Base-by-base conservation (phyloP, 2,329 filamentous ascomycete genomes). In the Microsporum audouinii region DNA sequence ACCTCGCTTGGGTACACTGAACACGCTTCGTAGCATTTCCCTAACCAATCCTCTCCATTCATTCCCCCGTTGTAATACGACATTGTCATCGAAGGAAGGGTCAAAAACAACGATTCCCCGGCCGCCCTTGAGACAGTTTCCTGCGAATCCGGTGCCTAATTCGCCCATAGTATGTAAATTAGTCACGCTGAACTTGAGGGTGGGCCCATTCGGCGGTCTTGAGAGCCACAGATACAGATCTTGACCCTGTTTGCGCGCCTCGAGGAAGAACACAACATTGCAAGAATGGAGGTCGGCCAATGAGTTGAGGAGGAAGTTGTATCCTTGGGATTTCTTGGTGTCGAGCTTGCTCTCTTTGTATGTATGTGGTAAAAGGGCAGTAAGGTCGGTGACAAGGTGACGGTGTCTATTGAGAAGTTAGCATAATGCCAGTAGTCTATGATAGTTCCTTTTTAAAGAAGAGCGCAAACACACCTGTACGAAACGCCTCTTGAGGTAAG, bases 301-400 rank as follows among this genome's bases (percentile, higher is more conserved):
- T 70, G 91, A 89, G 76, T 94, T 94, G 58, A 95, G 83, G 80
- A 81, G 85, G 82, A 68, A 91, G 82, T 79, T 94, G 68, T 78
- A 78, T 41, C 76, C 76, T 57, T 76, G 72, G 5, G 72, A 74
- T 68, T 76, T 91, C 78, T 97, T 97, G 59, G 90, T 94, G 75
- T 99, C 94, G 66, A 96, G 89, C 77, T 99, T 99, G 68, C 88
- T 90, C 73, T 99, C 94, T 78, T 95, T 96, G 71, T 90, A 86
- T 66, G 87, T 86, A 74, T 99, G 94, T 1, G 94, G 94, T 66
- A 99, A 85, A 75, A 99, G 85, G 34, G 88, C 82, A 62, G 90
- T 85, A 56, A 99, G 81, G 71, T 99, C 94, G 70, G 91, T 89
- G 64, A 99, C 82, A 49, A 99, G 81, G 77, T 99, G 94, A 49